A percentile compares a stretch with the other conserved stretches of the same genome.
Evolutionary conservation across 257 asterid genomes (phyloP).

Genomic region (Solanum verrucosum): DNA sequence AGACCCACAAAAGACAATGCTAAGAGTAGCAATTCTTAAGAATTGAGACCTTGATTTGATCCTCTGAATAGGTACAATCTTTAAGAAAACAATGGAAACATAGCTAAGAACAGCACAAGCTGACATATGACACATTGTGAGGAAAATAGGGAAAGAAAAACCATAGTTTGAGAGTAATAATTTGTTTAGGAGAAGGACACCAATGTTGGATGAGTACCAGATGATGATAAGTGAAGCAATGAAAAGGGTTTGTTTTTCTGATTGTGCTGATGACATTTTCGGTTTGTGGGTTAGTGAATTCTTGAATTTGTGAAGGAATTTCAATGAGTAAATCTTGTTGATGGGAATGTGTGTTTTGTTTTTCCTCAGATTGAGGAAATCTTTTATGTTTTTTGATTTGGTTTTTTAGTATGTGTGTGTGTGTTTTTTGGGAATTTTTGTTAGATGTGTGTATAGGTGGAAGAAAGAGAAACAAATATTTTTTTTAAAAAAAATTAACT

Average conservation of each 20-base stretch:
- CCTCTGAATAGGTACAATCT: constrained; percentile 27
- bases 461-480: neutral
- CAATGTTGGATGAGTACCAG: constrained; percentile 30
- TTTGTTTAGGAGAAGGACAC: constrained; percentile 28
- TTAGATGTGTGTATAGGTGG: neutral
- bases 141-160: constrained; percentile 23
- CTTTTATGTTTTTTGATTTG: neutral
- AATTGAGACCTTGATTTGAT: constrained; percentile 24
- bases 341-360: neutral
- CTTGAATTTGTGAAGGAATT: neutral
- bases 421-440: neutral
- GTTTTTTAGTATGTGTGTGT: neutral
- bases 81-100: constrained; percentile 23
- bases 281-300: neutral
- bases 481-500: too few relatives aligned
- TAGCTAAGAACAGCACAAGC: constrained; percentile 27
- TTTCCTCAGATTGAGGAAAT: neutral
- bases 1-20: constrained; percentile 23
- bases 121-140: constrained; percentile 34
- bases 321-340: neutral
- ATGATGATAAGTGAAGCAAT: neutral
- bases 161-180: constrained; percentile 25
- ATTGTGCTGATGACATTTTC: neutral
- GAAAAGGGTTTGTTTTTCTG: constrained; percentile 1
- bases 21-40: constrained; percentile 20